Base-by-base conservation (phyloP, 306 rosid species). In the Sicyos edulis region DNA sequence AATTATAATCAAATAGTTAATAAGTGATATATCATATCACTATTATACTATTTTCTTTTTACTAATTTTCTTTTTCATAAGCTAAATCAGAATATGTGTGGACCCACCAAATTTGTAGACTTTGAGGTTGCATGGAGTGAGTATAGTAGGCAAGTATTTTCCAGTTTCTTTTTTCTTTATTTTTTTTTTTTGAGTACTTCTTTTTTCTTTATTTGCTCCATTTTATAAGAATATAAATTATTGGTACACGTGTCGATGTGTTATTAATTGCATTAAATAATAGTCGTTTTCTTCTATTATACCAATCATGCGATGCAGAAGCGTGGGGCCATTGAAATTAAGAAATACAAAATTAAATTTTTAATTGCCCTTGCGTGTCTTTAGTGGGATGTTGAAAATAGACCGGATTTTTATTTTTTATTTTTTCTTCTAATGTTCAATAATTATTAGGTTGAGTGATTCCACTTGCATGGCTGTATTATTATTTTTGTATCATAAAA, bases 211-310 rank as follows among this genome's bases (percentile, higher is more conserved):
- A 5, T 66, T 13, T 6, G 1, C 1, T 7, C 10, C 20, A 14
- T 12, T 26, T 56, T 21, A 10, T 9, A 10, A 4, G 20, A 55
- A 11, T 17, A 11, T 71, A 55, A 54, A 21, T 24, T 55, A 56
- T 83, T 78, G 85, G 85, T 63, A 77, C 86, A 83, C 90, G 88
- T 78, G 85, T 80, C 44, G 34, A 0, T 0, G 32, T 3, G 3
- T 0, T 2, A 16, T 19, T 32, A 12, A 17, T 6, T 22, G 11
- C 0, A 16, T 62, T 79, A 59, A 74, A 67, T 74, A 74, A 67
- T 74, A 83, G 82, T 74, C 80, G 72, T 56, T 79, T 53, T 76
- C 79, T 74, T 24, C 34, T 21, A 45, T 44, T 67, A 47, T 55
- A 10, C 72, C 72, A 67, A 67, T 67, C 55, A 47, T 67, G 40